Conservation (phyloP, 2,329 filamentous ascomycete species). For the Pyrenochaeta sp. region DNA sequence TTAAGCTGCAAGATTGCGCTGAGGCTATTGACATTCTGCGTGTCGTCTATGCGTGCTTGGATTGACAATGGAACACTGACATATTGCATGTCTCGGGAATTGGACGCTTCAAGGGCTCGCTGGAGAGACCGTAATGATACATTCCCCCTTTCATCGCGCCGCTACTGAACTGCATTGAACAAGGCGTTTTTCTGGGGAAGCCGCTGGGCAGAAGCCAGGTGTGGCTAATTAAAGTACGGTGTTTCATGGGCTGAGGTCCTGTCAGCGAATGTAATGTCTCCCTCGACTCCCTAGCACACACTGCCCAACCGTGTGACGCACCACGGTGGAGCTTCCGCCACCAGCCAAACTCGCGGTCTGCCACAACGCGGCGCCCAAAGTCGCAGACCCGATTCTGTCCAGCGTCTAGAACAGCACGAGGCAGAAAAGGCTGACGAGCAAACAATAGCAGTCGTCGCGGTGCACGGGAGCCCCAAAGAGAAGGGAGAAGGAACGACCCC, state of each 20-base stretch:
- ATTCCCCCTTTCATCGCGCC: too few relatives aligned
- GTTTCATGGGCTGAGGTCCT: slow-evolving; percentile 14
- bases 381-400: slow-evolving; percentile 1
- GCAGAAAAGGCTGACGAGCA: background rate
- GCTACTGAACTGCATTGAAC: background rate
- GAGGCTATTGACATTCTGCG: too few relatives aligned
- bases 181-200: background rate
- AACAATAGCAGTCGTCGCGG: slow-evolving; percentile 4
- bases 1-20: too few relatives aligned
- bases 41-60: too few relatives aligned
- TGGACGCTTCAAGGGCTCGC: too few relatives aligned
- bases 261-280: slow-evolving; percentile 1
- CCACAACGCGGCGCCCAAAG: slow-evolving; percentile 24
- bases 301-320: slow-evolving; percentile 25
- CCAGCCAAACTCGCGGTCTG: slow-evolving; percentile 27
- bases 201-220: background rate
- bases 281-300: slow-evolving; percentile 8
- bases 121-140: too few relatives aligned
- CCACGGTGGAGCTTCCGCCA: slow-evolving; percentile 38
- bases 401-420: slow-evolving; percentile 5
- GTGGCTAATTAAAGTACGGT: slow-evolving; percentile 7
- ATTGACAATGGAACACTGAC: too few relatives aligned
- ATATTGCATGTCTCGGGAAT: too few relatives aligned
- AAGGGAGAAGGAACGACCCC: slow-evolving; percentile 23
- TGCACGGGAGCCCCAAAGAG: slow-evolving; percentile 15